Conservation (phyloP, 306 rosid species). For the Cucurbita ficifolia region DNA sequence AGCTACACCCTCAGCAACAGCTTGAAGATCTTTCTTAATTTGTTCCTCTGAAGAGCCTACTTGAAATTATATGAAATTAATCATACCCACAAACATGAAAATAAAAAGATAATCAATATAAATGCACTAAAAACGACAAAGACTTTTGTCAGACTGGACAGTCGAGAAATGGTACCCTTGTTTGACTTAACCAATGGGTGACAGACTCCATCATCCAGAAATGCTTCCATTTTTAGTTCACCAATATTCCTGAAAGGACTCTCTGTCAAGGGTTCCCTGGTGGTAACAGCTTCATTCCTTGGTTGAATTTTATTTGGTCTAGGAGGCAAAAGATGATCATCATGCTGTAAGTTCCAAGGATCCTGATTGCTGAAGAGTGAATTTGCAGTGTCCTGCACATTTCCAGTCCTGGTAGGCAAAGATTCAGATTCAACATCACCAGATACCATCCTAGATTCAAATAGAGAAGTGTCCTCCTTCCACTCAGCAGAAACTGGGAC, state of each 20-base stretch:
- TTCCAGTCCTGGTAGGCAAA: slow-evolving; percentile 27
- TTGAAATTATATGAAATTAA: neutral
- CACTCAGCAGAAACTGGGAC: slow-evolving; percentile 15
- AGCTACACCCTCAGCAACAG: slow-evolving; percentile 87
- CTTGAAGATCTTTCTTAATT: slow-evolving; percentile 69
- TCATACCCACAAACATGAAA: neutral
- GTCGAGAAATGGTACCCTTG: slow-evolving; percentile 36
- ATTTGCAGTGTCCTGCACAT: slow-evolving; percentile 44
- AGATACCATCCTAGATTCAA: slow-evolving; percentile 12
- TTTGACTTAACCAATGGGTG: slow-evolving; percentile 22
- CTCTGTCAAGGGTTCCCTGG: slow-evolving; percentile 32
- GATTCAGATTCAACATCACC: slow-evolving; percentile 18
- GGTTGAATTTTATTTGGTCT: slow-evolving; percentile 25
- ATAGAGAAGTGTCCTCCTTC: slow-evolving; percentile 9
- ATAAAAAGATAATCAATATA: slow-evolving; percentile 9
- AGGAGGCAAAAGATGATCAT: slow-evolving; percentile 46
- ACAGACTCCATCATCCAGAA: slow-evolving; percentile 28
- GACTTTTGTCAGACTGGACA: slow-evolving; percentile 33
- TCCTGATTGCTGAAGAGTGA: slow-evolving; percentile 77
- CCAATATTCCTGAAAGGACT: slow-evolving; percentile 17
- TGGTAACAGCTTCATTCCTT: slow-evolving; percentile 29
- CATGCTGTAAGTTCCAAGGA: slow-evolving; percentile 61
- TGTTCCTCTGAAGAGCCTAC: slow-evolving; percentile 58
- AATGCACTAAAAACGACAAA: slow-evolving; percentile 6
- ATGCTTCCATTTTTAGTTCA: slow-evolving; percentile 26